Evolutionary conservation across 2,329 filamentous ascomycete species (phyloP), one percentile per base, ranked within the genome.

Genomic region (Apiospora hydei): DNA sequence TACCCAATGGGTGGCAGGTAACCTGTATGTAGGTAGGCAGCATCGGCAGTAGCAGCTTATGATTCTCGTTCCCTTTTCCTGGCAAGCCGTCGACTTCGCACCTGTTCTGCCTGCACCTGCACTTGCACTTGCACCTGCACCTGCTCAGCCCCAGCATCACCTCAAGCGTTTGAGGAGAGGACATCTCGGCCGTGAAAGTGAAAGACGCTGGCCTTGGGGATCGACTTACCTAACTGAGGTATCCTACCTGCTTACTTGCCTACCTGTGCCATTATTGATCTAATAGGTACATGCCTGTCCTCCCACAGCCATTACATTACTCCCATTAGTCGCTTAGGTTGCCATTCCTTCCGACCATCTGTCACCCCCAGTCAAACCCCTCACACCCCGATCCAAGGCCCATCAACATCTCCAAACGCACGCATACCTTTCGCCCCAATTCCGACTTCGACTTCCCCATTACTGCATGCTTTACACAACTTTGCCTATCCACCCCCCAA

Each of bases 331-430:
- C 21, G 57, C 41, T 64, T 38, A 21, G 34, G 41, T 64, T 38
- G 34, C 57, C 57, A 38, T 64, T 64, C 57, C 57, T 41, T 64
- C 57, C 57, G 34, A 41, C 57, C 57, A 41, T 64, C 57, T 64
- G 34, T 41, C 57, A 64, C 57, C 57, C 57, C 57, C 57, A 64
- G 57, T 41, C 57, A 64, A 64, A 64, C 57, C 57, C 57, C 57
- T 64, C 57, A 64, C 57, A 38, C 34, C 30, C 57, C 57, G 57
- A 64, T 64, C 57, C 57, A 64, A 64, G 57, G 57, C n/a, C 57
- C 57, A 41, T 64, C 57, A 64, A 41, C 57, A 64, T 41, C 57
- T 64, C 57, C 57, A 64, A 64, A 64, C 57, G 57, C 57, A 64
- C 57, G 30, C 57, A 21, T 64, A 38, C 57, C 13, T 64, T 64